A percentile compares a stretch with the other conserved stretches of the same genome.
phyloP scores from a whole-genome alignment of 2,329 filamentous ascomycete species.

The Coniella lustricola region DNA sequence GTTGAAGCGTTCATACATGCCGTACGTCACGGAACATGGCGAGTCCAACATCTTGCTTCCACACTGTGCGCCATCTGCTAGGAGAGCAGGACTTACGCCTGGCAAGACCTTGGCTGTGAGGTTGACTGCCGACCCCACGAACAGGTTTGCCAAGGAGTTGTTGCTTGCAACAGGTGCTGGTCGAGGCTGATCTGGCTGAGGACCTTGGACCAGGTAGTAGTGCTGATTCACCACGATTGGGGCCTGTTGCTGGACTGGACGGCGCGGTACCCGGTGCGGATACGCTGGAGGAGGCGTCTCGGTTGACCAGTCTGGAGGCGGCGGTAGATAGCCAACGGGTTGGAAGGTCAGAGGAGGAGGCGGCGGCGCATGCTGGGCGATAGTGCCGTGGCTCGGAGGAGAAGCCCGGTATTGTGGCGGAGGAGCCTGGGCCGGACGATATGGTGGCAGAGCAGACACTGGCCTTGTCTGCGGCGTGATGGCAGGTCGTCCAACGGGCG shows the following conservation, averaged over 20 bases:
- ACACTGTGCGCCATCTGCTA: slow-evolving; percentile 34
- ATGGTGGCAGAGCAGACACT: neutral
- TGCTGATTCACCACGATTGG: slow-evolving; percentile 47
- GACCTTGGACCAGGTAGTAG: slow-evolving; percentile 35
- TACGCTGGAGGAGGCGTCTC: slow-evolving; percentile 16
- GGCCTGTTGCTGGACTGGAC: slow-evolving; percentile 21
- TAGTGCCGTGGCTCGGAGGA: slow-evolving; percentile 9
- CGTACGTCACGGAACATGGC: slow-evolving; percentile 45
- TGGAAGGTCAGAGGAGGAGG: slow-evolving; percentile 16
- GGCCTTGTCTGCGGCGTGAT: slow-evolving; percentile 1
- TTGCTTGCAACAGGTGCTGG: slow-evolving; percentile 16
- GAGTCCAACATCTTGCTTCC: slow-evolving; percentile 39
- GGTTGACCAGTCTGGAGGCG: slow-evolving; percentile 20
- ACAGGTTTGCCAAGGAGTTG: slow-evolving; percentile 28
- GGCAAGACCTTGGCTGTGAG: slow-evolving; percentile 35
- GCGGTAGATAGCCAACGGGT: slow-evolving; percentile 22
- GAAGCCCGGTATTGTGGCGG: slow-evolving; percentile 6
- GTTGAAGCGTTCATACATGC: slow-evolving; percentile 57
- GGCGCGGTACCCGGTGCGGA: slow-evolving; percentile 22
- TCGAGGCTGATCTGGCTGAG: slow-evolving; percentile 14
- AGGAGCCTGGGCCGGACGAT: neutral
- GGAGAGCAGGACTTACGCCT: slow-evolving; percentile 28
- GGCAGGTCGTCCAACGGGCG: slow-evolving; percentile 1
- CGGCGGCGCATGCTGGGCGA: slow-evolving; percentile 4
- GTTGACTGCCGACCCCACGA: slow-evolving; percentile 34